Percentiles rank a stretch among this genome's conserved stretches.
Evolutionary conservation across 805 yeast genomes (phyloP).

Genomic region (Zygotorulaspora chibaensis): DNA sequence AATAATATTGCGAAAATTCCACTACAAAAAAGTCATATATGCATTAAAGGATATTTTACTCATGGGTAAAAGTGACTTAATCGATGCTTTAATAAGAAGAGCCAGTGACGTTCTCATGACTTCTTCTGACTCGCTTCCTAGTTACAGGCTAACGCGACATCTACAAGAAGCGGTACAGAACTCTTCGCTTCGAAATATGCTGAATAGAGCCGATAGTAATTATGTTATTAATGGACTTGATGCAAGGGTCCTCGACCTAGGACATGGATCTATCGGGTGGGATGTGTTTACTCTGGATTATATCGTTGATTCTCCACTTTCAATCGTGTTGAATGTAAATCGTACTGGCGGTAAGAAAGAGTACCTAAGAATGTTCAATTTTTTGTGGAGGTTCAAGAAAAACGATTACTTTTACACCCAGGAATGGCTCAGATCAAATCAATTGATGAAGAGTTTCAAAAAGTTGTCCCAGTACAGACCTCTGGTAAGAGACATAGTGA

Average conservation of each 20-base stretch:
- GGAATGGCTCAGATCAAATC: constrained; percentile 43
- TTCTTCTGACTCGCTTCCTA: constrained; percentile 59
- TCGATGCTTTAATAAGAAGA: constrained; percentile 56
- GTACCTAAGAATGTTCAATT: constrained; percentile 78
- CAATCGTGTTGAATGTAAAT: constrained; percentile 51
- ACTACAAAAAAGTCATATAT: constrained; percentile 49
- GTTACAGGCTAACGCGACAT: constrained; percentile 61
- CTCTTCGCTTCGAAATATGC: constrained; percentile 45
- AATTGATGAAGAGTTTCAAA: constrained; percentile 31
- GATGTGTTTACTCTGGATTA: constrained; percentile 88
- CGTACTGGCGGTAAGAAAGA: constrained; percentile 45
- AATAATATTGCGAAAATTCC: constrained; percentile 46
- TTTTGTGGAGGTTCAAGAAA: constrained; percentile 74
- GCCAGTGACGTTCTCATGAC: constrained; percentile 51
- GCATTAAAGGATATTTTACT: constrained; percentile 64
- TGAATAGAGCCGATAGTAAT: constrained; percentile 35
- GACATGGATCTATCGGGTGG: constrained; percentile 80
- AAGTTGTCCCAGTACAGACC: constrained; percentile 22
- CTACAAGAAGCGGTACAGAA: constrained; percentile 58
- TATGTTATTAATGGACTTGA: constrained; percentile 57
- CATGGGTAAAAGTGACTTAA: constrained; percentile 77
- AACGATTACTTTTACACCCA: constrained; percentile 48
- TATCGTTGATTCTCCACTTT: constrained; percentile 47
- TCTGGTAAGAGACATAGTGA: constrained; percentile 26
- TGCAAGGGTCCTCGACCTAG: constrained; percentile 73